These are phyloP conservation scores for Selaginella moellendorffii DNA, from an alignment of 75 land plant genomes.

Conservation along the genomic window DNA sequence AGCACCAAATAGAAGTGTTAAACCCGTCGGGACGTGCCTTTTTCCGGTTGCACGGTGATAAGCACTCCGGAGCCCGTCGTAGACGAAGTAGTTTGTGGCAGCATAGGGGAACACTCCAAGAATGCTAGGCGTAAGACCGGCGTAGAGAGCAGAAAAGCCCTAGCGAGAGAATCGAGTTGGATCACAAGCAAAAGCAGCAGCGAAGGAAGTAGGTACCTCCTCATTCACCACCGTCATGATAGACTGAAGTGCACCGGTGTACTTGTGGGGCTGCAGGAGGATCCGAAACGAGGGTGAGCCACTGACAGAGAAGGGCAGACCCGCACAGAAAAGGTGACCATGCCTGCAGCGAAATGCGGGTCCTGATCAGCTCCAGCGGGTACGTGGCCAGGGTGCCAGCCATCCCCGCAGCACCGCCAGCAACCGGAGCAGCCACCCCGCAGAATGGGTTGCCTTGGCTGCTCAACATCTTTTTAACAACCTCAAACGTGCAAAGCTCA, in stretches of 20 bases:
- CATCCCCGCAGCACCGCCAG: constrained; percentile 33
- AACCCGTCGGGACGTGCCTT: constrained; percentile 12
- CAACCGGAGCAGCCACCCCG: constrained; percentile 13
- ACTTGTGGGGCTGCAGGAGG: neutral
- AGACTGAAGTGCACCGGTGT: neutral
- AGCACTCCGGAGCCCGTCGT: constrained; percentile 20
- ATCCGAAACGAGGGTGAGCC: neutral
- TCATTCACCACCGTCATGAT: neutral
- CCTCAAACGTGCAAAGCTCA: constrained; percentile 13
- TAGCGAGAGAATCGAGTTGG: neutral
- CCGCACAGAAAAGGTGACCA: neutral
- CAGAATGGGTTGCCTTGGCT: constrained; percentile 13
- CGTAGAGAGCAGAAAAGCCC: constrained; percentile 23
- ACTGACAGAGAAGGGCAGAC: neutral
- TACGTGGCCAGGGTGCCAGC: constrained; percentile 27
- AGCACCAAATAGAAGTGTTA: constrained; percentile 23
- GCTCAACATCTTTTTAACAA: neutral
- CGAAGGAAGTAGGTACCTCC: constrained; percentile 3
- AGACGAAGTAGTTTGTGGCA: constrained; percentile 25
- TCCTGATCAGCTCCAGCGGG: constrained; percentile 26
- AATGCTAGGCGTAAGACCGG: constrained; percentile 23
- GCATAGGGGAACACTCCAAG: constrained; percentile 29
- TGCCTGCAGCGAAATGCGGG: constrained; percentile 29
- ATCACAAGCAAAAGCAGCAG: neutral
- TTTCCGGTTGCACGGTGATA: constrained; percentile 13